These are phyloP conservation scores for Hypomontagnella submonticulosa DNA, from an alignment of 495 filamentous ascomycete species.

Conservation along the genomic window DNA sequence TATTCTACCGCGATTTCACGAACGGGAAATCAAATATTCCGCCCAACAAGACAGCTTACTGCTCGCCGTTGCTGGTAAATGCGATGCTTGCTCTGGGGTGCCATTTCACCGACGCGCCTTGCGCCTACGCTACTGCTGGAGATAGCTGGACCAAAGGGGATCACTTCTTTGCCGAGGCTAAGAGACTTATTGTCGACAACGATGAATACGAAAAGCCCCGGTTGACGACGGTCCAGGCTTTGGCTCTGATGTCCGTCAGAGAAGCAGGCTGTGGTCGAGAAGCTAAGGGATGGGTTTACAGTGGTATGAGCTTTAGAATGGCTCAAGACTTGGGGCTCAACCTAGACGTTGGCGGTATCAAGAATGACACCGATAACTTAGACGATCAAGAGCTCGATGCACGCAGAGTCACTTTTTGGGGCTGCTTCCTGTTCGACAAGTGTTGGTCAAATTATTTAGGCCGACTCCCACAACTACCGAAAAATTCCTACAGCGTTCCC, in stretches of 20 bases:
- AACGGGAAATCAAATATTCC: conserved; percentile 63
- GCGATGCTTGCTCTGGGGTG: conserved; percentile 96
- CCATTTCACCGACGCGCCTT: conserved; percentile 85
- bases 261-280: conserved; percentile 96
- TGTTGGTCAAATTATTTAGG: conserved; percentile 99
- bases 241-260: conserved; percentile 95
- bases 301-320: conserved; percentile 99
- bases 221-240: conserved; percentile 92
- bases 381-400: conserved; percentile 90
- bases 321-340: conserved; percentile 93
- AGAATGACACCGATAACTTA: conserved; percentile 65
- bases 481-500: conserved; percentile 79
- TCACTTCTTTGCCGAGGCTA: conserved; percentile 96
- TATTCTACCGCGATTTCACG: conserved; percentile 90
- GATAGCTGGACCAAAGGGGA: conserved; percentile 91
- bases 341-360: conserved; percentile 76
- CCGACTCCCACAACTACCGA: conserved; percentile 86
- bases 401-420: conserved; percentile 93
- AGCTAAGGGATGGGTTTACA: conserved; percentile 97
- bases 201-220: conserved; percentile 93
- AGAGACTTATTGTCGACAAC: conserved; percentile 86
- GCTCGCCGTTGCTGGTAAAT: conserved; percentile 90
- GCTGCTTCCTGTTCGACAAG: conserved; percentile 98
- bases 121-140: conserved; percentile 72
- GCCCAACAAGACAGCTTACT: conserved; percentile 72